Evolutionary conservation across 2,329 filamentous ascomycete genomes (phyloP).

Genomic region (Fusarium proliferatum): DNA sequence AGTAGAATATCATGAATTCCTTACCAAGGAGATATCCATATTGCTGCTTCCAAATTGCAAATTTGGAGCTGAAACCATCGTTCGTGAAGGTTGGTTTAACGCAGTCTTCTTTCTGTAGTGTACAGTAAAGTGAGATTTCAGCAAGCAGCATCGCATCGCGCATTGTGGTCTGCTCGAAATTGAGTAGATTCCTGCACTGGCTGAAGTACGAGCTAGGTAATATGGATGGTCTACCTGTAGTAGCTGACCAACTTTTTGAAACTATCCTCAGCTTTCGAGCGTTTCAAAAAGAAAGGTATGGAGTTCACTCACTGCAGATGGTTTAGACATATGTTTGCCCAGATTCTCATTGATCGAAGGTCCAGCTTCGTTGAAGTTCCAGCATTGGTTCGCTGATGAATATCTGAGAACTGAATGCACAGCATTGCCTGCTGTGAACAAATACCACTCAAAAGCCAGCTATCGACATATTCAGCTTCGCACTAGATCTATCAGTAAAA

Average conservation of each 20-base stretch:
- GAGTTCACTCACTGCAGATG: constrained; percentile 25
- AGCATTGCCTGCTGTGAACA: constrained; percentile 58
- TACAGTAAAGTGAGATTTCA: constrained; percentile 53
- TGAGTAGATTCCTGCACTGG: constrained; percentile 54
- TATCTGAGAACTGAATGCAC: constrained; percentile 55
- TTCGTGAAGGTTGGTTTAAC: constrained; percentile 45
- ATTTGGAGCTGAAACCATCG: constrained; percentile 15
- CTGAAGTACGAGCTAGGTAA: constrained; percentile 52
- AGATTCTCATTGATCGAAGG: constrained; percentile 44
- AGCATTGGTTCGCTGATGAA: constrained; percentile 50
- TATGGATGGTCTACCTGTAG: constrained; percentile 53
- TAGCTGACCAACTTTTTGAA: constrained; percentile 52
- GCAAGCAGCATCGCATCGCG: constrained; percentile 55
- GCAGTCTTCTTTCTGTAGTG: constrained; percentile 48
- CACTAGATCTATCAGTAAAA: constrained; percentile 12
- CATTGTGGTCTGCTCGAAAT: constrained; percentile 55
- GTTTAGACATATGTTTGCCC: constrained; percentile 32
- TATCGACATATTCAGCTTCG: constrained; percentile 54
- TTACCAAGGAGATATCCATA: constrained; percentile 32
- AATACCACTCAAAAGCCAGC: constrained; percentile 56
- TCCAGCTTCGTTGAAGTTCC: constrained; percentile 48
- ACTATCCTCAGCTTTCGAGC: not conserved
- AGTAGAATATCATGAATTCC: not conserved
- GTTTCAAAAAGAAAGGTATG: not conserved
- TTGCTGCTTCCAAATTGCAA: constrained; percentile 30